phyloP scores from a whole-genome alignment of 2,329 filamentous ascomycete species.

The Hortaea werneckii region DNA sequence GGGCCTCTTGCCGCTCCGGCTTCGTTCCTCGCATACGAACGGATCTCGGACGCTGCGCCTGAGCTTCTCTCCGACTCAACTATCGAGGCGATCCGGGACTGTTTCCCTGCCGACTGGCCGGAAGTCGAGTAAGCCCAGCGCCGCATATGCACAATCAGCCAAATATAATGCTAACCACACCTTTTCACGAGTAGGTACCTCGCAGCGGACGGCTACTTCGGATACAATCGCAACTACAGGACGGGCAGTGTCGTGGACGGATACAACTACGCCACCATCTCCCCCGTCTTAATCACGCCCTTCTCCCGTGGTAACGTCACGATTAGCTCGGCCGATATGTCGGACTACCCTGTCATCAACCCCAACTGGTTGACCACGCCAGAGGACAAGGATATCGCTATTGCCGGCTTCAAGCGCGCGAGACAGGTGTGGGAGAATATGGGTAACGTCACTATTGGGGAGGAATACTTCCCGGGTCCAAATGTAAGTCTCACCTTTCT shows the following conservation, averaged over 20 bases:
- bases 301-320: constrained; percentile 28
- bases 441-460: neutral
- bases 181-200: neutral
- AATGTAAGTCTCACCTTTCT: neutral
- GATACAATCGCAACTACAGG: neutral
- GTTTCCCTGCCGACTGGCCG: constrained; percentile 27
- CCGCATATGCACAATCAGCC: neutral
- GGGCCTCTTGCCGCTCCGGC: constrained; percentile 14
- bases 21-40: constrained; percentile 10
- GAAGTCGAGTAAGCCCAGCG: constrained; percentile 19
- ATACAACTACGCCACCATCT: constrained; percentile 24
- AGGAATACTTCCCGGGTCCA: constrained; percentile 1
- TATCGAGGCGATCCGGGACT: neutral
- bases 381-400: constrained; percentile 24
- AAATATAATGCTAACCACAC: neutral
- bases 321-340: constrained; percentile 19
- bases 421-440: constrained; percentile 2
- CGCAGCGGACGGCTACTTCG: neutral
- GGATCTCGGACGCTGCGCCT: constrained; percentile 4
- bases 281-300: constrained; percentile 23
- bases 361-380: constrained; percentile 28
- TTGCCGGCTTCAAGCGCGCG: constrained; percentile 10
- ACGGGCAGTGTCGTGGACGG: constrained; percentile 13
- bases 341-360: constrained; percentile 24
- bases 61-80: constrained; percentile 1